Conservation (phyloP, 2,329 filamentous ascomycete species). For the Didymella pomorum region DNA sequence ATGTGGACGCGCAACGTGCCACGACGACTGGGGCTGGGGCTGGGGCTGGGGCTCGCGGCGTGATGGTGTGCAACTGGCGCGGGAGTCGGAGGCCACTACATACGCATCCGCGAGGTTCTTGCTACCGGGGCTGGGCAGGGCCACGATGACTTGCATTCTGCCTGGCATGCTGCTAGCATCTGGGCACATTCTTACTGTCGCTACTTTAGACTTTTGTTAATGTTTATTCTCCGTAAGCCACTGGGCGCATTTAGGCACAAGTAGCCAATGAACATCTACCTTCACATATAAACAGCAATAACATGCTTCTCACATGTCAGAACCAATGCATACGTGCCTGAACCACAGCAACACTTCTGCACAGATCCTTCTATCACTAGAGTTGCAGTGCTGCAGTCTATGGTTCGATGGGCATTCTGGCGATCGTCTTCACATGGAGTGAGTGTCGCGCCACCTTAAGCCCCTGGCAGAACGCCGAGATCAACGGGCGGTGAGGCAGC, state of each 20-base stretch:
- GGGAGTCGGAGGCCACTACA: too few species aligned
- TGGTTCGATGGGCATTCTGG: constrained; percentile 26
- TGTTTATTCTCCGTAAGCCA: constrained; percentile 6
- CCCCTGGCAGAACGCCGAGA: neutral
- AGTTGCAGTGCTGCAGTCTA: constrained; percentile 5
- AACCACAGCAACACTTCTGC: neutral
- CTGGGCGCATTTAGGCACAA: neutral
- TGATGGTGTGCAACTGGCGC: too few species aligned
- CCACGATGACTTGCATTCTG: neutral
- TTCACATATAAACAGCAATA: neutral
- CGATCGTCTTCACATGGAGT: constrained; percentile 27
- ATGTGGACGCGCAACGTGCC: constrained; percentile 7
- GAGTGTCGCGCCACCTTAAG: constrained; percentile 42
- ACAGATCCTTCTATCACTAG: neutral
- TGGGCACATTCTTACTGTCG: constrained; percentile 9
- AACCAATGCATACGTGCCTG: neutral
- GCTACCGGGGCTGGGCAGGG: too few species aligned
- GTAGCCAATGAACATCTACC: neutral
- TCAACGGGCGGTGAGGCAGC: constrained; percentile 6
- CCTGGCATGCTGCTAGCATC: neutral
- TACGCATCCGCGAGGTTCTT: too few species aligned
- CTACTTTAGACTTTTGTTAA: constrained; percentile 11
- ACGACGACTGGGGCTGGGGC: constrained; percentile 4
- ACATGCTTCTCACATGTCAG: neutral
- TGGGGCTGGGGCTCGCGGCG: neutral